Evolutionary conservation across 768 basidiomycete species (phyloP), one percentile per base, ranked within the genome.

Genomic region (Antrodiella citrinella): DNA sequence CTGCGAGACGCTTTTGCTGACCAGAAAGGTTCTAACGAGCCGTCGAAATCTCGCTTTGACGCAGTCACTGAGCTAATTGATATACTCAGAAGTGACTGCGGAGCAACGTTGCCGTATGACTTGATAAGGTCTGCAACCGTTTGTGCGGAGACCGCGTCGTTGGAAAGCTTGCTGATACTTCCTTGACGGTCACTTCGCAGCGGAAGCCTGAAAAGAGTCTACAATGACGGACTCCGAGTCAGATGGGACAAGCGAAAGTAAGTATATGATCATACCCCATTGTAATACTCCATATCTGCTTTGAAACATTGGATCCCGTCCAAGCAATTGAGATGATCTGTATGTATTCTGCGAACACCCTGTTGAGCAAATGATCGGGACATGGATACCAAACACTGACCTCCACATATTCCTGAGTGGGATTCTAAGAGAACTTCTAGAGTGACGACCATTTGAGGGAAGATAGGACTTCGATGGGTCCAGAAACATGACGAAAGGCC

Each of bases 401-500:
- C n/a, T n/a, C n/a, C 66, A 63, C 7, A 75, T 65, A 12, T 60
- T 50, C 4, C 58, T 52, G 23, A 78, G 58, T 1, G 68, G 59
- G 13, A 48, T 10, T 2, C 26, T 18, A 10, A 38, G 19, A 7
- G 44, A 24, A 45, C 13, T 50, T 26, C 41, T 26, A 19, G 26
- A 39, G 35, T n/a, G 18, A 35, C 9, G 26, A n/a, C 26, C 15
- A 9, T 52, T 23, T 2, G 41, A 44, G 2, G 74, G 73, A 15
- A 78, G 64, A 55, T 72, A 67, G 10, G 53, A 55, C 43, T 70
- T 68, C 1, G 71, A 69, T 0, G 78, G 78, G 57, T 78, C 72
- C 15, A 80, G 52, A 44, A 79, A 73, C 40, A 69, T 25, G 9
- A 69, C 58, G 9, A 51, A 43, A 15, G 42, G 38, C 9, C 64